Evolutionary conservation across 2,329 filamentous ascomycete genomes (phyloP), one percentile per base, ranked within the genome.

Genomic region (Beauveria bassiana): DNA sequence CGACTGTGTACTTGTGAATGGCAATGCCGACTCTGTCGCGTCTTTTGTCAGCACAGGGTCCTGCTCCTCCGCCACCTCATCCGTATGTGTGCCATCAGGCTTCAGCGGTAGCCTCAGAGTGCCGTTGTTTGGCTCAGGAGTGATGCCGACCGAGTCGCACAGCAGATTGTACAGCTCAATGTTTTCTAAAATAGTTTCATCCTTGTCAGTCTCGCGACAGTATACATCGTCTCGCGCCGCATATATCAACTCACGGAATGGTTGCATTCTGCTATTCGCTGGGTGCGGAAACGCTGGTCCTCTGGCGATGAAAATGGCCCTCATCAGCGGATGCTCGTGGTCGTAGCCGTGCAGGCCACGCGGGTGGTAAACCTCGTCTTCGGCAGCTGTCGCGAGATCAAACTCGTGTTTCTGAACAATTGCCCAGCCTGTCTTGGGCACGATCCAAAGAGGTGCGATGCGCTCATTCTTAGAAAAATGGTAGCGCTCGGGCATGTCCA

Each of bases 141-240:
- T 73, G 62, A 98, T 77, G 14, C 88, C 87, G 28, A 98, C 75
- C 0, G 90, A 93, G 74, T 97, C 93, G 72, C 93, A 97, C 50
- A 98, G 75, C 64, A 98, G 90, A 69, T 96, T 96, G 76, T 98
- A 98, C 9, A 98, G 89, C 69, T 97, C 90, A 63, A 86, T 93
- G 66, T 98, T 98, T 83, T 97, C 90, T 93, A 70, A 40, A 38
- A 3, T 14, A 12, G 22, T 22, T 38, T 52, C 31, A 40, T 20
- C 53, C n/a, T 16, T 18, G 38, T 59, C 34, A 14, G 56, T 24
- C 18, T 31, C 16, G 26, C 49, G 16, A 38, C 28, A 42, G 14
- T n/a, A 47, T 8, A 1, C 31, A 22, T 7, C n/a, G 16, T 20
- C 6, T 20, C 10, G 64, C 46, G 5, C 7, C 47, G 38, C 28